phyloP scores from a whole-genome alignment of 306 rosid species.

The Corylus avellana region DNA sequence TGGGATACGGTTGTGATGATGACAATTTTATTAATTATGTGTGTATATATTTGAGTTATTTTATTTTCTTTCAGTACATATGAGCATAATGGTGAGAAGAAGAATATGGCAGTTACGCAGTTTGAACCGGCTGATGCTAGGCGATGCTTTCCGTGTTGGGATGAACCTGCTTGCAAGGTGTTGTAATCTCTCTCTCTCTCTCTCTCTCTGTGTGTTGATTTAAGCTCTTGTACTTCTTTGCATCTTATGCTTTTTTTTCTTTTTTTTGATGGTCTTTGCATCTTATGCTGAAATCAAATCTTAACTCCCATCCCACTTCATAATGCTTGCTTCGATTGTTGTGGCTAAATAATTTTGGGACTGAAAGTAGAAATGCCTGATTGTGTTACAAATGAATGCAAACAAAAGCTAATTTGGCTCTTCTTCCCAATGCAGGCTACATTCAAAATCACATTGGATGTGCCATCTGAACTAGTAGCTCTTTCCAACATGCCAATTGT shows the following conservation, averaged over 20 bases:
- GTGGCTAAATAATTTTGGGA: too few relatives aligned
- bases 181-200: neutral
- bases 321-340: too few relatives aligned
- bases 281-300: neutral
- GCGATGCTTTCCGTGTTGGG: slow-evolving; percentile 99
- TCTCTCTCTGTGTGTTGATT: slow-evolving; percentile 2
- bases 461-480: slow-evolving; percentile 72
- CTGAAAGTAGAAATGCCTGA: slow-evolving; percentile 14
- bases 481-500: slow-evolving; percentile 89
- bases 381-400: slow-evolving; percentile 26
- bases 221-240: neutral
- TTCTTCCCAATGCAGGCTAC: slow-evolving; percentile 65
- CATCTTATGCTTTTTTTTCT: neutral
- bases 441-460: slow-evolving; percentile 79
- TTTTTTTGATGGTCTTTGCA: too few relatives aligned
- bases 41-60: neutral
- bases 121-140: slow-evolving; percentile 99
- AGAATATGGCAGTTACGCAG: slow-evolving; percentile 95
- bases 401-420: neutral
- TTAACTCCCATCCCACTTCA: neutral
- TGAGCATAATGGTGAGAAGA: slow-evolving; percentile 81
- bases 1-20: too few relatives aligned
- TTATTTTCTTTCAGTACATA: slow-evolving; percentile 45
- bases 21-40: too few relatives aligned
- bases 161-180: slow-evolving; percentile 98